Conservation (phyloP, 495 filamentous ascomycete genomes). For the Apodospora peruviana region DNA sequence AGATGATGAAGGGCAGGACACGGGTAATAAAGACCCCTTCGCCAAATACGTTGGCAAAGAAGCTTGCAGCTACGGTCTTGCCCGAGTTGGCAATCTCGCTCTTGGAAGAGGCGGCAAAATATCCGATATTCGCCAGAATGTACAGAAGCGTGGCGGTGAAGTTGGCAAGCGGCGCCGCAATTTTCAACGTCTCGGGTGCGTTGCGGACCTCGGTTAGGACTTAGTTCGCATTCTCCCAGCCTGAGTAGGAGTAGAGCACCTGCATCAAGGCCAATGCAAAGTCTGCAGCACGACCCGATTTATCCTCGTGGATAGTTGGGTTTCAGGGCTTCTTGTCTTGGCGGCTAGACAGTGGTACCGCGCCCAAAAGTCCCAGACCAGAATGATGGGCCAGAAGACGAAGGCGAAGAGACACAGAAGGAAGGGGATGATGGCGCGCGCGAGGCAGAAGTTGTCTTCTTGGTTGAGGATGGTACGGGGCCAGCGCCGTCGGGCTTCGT, state of each 20-base stretch:
- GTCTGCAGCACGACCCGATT: constrained; percentile 38
- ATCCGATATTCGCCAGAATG: constrained; percentile 50
- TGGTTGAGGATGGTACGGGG: too few species aligned
- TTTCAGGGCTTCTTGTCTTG: too few species aligned
- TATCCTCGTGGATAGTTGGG: constrained; percentile 3
- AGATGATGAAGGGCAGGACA: constrained; percentile 3
- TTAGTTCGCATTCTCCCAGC: constrained; percentile 55
- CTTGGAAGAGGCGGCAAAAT: constrained; percentile 56
- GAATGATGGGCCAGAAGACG: too few species aligned
- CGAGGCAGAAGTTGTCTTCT: too few species aligned
- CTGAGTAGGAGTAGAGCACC: constrained; percentile 52
- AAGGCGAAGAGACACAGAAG: too few species aligned
- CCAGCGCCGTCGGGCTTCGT: too few species aligned
- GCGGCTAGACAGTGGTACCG: too few species aligned
- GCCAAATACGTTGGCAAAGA: constrained; percentile 50
- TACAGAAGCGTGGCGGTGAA: constrained; percentile 53
- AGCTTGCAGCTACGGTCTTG: constrained; percentile 50
- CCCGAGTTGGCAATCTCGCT: constrained; percentile 47
- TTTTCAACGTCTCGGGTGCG: constrained; percentile 52
- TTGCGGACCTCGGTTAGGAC: constrained; percentile 52
- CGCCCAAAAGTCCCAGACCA: too few species aligned
- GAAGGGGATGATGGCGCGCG: too few species aligned
- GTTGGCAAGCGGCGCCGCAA: constrained; percentile 55
- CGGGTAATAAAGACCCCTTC: constrained; percentile 1
- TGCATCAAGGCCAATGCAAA: constrained; percentile 10